Evolutionary conservation across 805 yeast species (phyloP).

Genomic region (Starmerella stigmatis): DNA sequence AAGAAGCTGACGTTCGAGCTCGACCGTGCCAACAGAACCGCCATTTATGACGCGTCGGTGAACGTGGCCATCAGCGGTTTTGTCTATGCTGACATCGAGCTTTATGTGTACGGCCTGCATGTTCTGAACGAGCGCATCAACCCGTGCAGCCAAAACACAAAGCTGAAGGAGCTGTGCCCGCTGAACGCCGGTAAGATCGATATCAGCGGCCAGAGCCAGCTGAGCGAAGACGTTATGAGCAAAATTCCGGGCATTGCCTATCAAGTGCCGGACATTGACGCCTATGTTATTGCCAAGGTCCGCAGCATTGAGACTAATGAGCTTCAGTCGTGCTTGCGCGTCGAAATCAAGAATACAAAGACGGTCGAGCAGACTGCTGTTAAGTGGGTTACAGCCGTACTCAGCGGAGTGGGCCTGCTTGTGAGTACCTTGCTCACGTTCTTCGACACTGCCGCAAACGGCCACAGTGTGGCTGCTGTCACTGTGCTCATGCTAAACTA

Average conservation of each 20-base stretch:
- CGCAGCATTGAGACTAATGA: conserved; percentile 30
- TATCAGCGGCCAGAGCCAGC: conserved; percentile 56
- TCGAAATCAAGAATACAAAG: conserved; percentile 63
- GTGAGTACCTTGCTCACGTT: conserved; percentile 74
- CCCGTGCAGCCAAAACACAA: conserved; percentile 41
- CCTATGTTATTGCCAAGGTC: conserved; percentile 51
- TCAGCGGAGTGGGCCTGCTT: conserved; percentile 79
- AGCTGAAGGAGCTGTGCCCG: conserved; percentile 87
- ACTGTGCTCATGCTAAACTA: conserved; percentile 74
- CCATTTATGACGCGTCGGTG: conserved; percentile 60
- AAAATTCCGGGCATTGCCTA: conserved; percentile 77
- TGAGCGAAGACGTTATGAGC: conserved; percentile 38
- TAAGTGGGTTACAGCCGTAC: conserved; percentile 87
- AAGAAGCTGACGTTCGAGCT: conserved; percentile 63
- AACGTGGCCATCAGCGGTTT: conserved; percentile 57
- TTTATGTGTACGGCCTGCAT: conserved; percentile 77
- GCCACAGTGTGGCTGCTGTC: conserved; percentile 79
- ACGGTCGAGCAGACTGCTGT: conserved; percentile 72
- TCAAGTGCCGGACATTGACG: conserved; percentile 79
- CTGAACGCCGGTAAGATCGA: conserved; percentile 71
- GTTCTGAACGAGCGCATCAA: conserved; percentile 50
- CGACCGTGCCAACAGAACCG: conserved; percentile 57
- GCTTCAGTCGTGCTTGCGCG: conserved; percentile 61
- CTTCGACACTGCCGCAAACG: conserved; percentile 79
- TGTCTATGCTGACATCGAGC: conserved; percentile 57